Base-by-base conservation (phyloP, 108 stramenopile genomes). In the Bacterosira constricta region DNA sequence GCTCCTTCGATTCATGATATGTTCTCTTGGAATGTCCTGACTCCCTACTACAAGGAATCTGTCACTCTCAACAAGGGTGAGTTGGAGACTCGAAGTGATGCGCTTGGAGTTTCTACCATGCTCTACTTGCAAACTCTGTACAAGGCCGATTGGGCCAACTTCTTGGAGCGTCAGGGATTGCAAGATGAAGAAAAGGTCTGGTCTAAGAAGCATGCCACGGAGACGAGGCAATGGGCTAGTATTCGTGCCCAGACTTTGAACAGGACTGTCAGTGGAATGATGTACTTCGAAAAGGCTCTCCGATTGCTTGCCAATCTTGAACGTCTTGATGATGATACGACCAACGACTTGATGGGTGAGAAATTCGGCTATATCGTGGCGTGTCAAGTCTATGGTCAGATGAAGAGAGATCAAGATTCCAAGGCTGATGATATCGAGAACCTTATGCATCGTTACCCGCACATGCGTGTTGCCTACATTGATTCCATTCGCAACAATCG, bases 301-400 rank as follows among this genome's bases (percentile, higher is more conserved):
- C 92, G 95, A 27, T 82, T 99, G 35, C 83, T 99, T 23, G 97
- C 95, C 3, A 90, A 93, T 45, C 84, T 99, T 38, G 98, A 99
- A 75, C 85, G 92, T 25, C 82, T 94, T 37, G 93, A 94, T 42
- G 87, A 86, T 39, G 90, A 90, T 66, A 88, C 95, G 2, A 92
- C 93, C 31, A 95, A 98, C 69, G 94, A 96, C 57, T 68, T 98
- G 49, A 69, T 97, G 53, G 84, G 96, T 42, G 93, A 96, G 69
- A 99, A 99, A 82, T 99, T 99, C 66, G 95, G 96, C 32, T 99
- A 99, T 75, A 83, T 99, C 58, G 97, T 99, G 18, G 85, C 97
- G 4, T 98, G 97, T 67, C 98, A 99, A 70, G 93, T 98, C 6
- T 99, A 97, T 70, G 98, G 97, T 37, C 86, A 85, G 54, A 96